A percentile compares a stretch with the other conserved stretches of the same genome.
These are phyloP conservation scores for Neofusicoccum kwambonambiense DNA, from an alignment of 2,329 filamentous ascomycete genomes.

Conservation along the genomic window DNA sequence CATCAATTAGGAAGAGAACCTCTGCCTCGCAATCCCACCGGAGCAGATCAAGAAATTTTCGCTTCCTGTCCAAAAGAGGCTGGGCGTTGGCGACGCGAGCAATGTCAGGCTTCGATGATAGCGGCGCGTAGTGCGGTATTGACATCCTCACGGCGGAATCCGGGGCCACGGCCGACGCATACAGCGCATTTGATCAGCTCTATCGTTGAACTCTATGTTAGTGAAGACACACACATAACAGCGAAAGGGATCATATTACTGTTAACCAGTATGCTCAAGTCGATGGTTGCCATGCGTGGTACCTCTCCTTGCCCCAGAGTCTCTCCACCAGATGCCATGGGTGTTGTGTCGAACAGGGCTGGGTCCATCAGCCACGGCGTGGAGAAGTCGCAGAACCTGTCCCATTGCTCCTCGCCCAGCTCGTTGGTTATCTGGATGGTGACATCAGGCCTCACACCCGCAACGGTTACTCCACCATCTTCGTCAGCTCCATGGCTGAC, in stretches of 20 bases:
- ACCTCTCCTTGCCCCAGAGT: background rate
- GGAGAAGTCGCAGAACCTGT: background rate
- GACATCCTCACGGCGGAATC: constrained; percentile 44
- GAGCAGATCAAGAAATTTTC: too few relatives aligned
- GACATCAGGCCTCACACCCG: background rate
- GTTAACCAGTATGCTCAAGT: constrained; percentile 44
- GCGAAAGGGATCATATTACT: constrained; percentile 28
- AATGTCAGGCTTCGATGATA: constrained; percentile 23
- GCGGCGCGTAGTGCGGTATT: constrained; percentile 41
- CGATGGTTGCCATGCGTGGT: constrained; percentile 40
- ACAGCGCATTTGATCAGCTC: constrained; percentile 37
- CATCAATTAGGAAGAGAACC: too few relatives aligned
- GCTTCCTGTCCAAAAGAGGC: too few relatives aligned
- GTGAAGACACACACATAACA: background rate
- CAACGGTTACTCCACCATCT: background rate
- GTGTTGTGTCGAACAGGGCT: too few relatives aligned
- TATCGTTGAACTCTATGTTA: constrained; percentile 16
- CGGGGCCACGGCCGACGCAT: constrained; percentile 45
- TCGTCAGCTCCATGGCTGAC: background rate
- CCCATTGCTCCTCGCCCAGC: background rate
- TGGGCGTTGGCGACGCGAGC: too few relatives aligned
- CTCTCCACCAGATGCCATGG: too few relatives aligned
- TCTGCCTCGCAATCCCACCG: too few relatives aligned
- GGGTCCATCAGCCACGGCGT: background rate
- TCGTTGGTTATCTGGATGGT: background rate